phyloP scores from a whole-genome alignment of 176 grass and related monocot genomes.

The Lolium rigidum region DNA sequence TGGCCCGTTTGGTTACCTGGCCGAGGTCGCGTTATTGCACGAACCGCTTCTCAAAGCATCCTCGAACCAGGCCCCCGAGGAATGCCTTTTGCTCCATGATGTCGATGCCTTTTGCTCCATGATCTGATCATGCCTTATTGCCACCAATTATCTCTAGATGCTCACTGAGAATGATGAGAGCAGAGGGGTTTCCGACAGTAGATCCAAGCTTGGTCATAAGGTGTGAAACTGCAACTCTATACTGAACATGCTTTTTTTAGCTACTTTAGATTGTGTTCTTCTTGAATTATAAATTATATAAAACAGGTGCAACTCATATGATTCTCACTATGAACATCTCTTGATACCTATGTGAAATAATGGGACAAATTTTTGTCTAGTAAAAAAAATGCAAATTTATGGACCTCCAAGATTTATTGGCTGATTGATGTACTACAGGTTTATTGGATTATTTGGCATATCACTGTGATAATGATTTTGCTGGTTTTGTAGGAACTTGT shows the following conservation, averaged over 20 bases:
- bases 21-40: too few relatives aligned
- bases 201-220: not conserved
- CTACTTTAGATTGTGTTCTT: not conserved
- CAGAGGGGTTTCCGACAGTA: not conserved
- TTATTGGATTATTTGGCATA: not conserved
- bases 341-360: not conserved
- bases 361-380: not conserved
- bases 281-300: not conserved
- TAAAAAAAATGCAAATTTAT: not conserved
- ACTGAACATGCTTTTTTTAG: not conserved
- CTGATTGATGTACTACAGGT: not conserved
- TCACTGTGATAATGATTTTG: not conserved
- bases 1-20: too few relatives aligned
- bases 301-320: not conserved
- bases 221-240: not conserved
- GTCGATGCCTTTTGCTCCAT: not conserved
- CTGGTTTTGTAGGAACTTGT: not conserved
- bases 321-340: not conserved
- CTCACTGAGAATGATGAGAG: not conserved
- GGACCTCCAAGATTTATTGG: not conserved
- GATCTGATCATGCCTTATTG: slow-evolving; percentile 8
- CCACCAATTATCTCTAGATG: slow-evolving; percentile 4
- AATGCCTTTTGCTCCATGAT: too few relatives aligned
- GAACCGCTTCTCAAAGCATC: too few relatives aligned
- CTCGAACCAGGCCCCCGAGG: too few relatives aligned